These are phyloP conservation scores for Colletotrichum zoysiae DNA, from an alignment of 2,329 filamentous ascomycete species.

Conservation along the genomic window DNA sequence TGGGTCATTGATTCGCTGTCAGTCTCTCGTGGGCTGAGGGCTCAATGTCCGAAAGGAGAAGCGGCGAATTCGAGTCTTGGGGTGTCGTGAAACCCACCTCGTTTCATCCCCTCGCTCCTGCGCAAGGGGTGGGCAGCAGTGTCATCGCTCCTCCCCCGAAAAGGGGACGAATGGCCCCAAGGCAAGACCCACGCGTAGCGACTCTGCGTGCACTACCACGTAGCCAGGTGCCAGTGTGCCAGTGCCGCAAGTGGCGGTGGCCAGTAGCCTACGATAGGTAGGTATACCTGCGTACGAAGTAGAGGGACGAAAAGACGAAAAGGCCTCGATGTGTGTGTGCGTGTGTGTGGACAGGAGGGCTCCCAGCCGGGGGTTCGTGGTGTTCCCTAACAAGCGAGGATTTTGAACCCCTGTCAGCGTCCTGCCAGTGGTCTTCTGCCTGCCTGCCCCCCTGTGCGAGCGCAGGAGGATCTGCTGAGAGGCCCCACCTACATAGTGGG, in stretches of 20 bases:
- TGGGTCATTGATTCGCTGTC: constrained; percentile 36
- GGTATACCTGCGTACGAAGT: neutral
- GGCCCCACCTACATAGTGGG: constrained; percentile 4
- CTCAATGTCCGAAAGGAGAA: constrained; percentile 39
- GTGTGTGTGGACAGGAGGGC: constrained; percentile 30
- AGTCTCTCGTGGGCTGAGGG: constrained; percentile 20
- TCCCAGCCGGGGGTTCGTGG: constrained; percentile 17
- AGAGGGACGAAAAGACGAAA: constrained; percentile 12
- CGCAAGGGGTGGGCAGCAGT: constrained; percentile 13
- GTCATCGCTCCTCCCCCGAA: constrained; percentile 12
- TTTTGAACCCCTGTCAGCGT: constrained; percentile 12
- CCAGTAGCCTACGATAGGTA: neutral
- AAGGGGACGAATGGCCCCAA: constrained; percentile 9
- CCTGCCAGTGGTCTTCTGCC: constrained; percentile 10
- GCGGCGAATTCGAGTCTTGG: constrained; percentile 21
- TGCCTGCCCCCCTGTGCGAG: constrained; percentile 8
- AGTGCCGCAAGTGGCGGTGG: constrained; percentile 14
- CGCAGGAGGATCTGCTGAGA: constrained; percentile 21
- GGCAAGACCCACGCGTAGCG: constrained; percentile 14
- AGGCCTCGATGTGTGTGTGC: constrained; percentile 22
- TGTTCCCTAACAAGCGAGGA: constrained; percentile 32
- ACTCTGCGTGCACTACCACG: constrained; percentile 23
- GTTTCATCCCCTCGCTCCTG: constrained; percentile 39
- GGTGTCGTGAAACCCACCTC: constrained; percentile 37
- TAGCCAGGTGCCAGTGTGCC: constrained; percentile 33